Base-by-base conservation (phyloP, 208 protist genomes). In the Leishmania tarentolae region DNA sequence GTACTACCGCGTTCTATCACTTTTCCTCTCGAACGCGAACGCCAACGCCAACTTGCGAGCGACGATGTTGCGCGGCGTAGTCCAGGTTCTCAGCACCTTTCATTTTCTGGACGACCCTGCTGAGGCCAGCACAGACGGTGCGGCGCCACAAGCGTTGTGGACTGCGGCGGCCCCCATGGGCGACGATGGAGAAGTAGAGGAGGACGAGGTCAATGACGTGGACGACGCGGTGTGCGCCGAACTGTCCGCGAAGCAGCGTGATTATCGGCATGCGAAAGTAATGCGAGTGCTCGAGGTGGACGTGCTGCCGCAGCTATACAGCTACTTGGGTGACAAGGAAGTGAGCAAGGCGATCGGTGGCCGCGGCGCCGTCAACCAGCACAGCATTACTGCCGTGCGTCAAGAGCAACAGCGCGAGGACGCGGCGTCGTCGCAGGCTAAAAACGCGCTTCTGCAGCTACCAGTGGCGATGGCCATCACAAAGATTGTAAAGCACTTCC, bases 381-480 rank as follows among this genome's bases (percentile, higher is more conserved):
- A 97, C 86, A 94, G 81, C 68, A 85, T 94, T 76, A 90, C 92
- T 3, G 82, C 72, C 57, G 86, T 96, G 56, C 89, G 95, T 52
- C 75, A 81, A 37, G 90, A 93, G 78, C 88, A 91, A 85, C 85
- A 90, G 69, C 87, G 88, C 75, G 88, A 92, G 75, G 87, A 94
- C 76, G 88, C 88, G 71, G 90, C 88, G 19, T 75, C 84, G 61
- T 79, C 85, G 63, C 87, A 85, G 57, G 86, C 88, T 8, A 91
- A 88, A 75, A 90, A 91, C 78, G 90, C 91, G 28, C 86, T 96
- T 73, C 79, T 97, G 83, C 93, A 97, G 83, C 87, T 97, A 15
- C 95, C 95, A 52, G 93, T 98, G 21, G 95, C 93, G 21, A 87
- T 97, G 37, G 91, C 95, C 15, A 95, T 98, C 76, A 92, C 90